These are phyloP conservation scores for Cordyceps cateniannulata DNA, from an alignment of 2,329 filamentous ascomycete species.

Conservation along the genomic window DNA sequence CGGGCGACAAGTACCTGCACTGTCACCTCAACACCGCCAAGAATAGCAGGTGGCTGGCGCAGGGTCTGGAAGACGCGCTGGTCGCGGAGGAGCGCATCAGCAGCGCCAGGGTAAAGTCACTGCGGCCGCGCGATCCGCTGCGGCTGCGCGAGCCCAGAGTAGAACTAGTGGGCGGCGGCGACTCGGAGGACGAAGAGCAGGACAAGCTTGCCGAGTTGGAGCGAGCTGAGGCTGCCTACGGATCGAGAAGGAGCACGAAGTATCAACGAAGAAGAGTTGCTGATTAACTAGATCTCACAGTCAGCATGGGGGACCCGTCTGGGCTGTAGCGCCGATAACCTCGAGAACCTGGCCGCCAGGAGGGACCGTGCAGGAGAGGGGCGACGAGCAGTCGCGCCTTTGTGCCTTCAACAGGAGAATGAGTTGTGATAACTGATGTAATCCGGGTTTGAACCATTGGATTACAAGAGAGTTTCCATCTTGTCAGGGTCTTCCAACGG, in stretches of 20 bases:
- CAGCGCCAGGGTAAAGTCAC: not conserved
- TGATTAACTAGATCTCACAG: not conserved
- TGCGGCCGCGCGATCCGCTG: not conserved
- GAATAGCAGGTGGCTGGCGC: constrained; percentile 3
- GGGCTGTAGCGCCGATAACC: too few species aligned
- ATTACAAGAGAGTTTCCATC: too few species aligned
- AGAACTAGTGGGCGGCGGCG: not conserved
- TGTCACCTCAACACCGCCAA: constrained; percentile 7
- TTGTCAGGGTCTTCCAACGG: too few species aligned
- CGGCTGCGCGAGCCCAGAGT: not conserved
- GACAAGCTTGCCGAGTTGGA: constrained; percentile 6
- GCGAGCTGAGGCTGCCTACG: constrained; percentile 7
- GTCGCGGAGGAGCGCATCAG: not conserved
- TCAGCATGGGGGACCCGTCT: too few species aligned
- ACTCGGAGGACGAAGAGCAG: not conserved
- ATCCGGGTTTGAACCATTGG: too few species aligned
- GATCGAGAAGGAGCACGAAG: constrained; percentile 1
- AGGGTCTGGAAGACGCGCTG: not conserved
- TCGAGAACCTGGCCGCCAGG: too few species aligned
- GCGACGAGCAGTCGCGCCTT: too few species aligned
- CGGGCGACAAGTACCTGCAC: not conserved
- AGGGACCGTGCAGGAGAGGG: too few species aligned
- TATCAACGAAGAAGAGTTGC: not conserved
- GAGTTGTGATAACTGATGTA: too few species aligned
- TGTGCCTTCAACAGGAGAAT: too few species aligned